Evolutionary conservation across 192 early-diverging fungal genomes (phyloP).

Genomic region (Mortierella hygrophila): DNA sequence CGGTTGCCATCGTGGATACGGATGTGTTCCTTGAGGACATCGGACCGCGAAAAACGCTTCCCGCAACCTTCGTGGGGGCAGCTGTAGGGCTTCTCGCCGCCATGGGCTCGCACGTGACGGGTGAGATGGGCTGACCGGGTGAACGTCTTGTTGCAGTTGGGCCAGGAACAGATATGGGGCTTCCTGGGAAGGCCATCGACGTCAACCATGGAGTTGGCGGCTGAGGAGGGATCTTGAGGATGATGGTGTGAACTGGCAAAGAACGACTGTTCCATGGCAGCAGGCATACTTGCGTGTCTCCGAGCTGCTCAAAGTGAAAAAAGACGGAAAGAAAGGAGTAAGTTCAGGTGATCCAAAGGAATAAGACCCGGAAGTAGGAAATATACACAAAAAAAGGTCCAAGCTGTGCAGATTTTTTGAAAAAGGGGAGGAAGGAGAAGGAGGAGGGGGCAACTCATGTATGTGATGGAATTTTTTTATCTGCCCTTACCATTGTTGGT

Average conservation of each 20-base stretch:
- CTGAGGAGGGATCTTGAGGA: neutral
- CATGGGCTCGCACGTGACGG: slow-evolving; percentile 82
- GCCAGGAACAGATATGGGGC: slow-evolving; percentile 47
- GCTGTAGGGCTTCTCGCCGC: slow-evolving; percentile 81
- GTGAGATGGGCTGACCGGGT: slow-evolving; percentile 74
- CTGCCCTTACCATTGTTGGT: neutral
- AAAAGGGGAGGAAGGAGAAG: neutral
- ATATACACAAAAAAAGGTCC: neutral
- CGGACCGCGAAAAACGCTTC: slow-evolving; percentile 80
- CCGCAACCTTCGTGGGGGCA: slow-evolving; percentile 72
- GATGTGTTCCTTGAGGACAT: slow-evolving; percentile 82
- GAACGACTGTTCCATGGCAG: neutral
- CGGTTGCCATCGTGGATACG: slow-evolving; percentile 87
- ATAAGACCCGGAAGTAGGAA: neutral
- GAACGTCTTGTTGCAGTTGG: slow-evolving; percentile 51
- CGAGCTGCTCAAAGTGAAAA: neutral
- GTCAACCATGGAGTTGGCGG: neutral
- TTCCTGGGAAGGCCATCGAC: slow-evolving; percentile 17
- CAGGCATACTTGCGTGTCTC: slow-evolving; percentile 7
- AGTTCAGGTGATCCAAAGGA: neutral
- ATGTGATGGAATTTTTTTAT: neutral
- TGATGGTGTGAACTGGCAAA: slow-evolving; percentile 2
- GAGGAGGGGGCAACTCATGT: slow-evolving; percentile 2
- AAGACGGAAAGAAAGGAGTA: neutral
- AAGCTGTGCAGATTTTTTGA: slow-evolving; percentile 9